Base-by-base conservation (phyloP, 768 basidiomycete genomes). In the Pisolithus sp. region DNA sequence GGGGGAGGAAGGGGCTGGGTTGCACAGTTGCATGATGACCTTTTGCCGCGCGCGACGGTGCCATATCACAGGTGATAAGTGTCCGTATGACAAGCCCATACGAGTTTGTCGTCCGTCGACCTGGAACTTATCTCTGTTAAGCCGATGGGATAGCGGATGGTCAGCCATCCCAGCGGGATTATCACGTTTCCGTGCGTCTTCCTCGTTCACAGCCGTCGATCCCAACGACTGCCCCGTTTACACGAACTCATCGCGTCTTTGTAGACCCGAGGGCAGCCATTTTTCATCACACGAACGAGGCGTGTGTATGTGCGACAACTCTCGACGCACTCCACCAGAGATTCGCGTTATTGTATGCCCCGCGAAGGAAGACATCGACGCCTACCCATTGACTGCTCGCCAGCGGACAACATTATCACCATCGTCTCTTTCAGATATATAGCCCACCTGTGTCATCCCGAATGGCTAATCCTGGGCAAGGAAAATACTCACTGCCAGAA, bases 81-180 rank as follows among this genome's bases (percentile, higher is more conserved):
- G n/a, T 34, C 34, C 2, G 34, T 47, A 43, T 46, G 46, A 42
- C 62, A 59, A 34, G 59, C 47, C 47, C 41, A 18, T 26, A 50
- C 42, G 48, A 52, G 52, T 62, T 58, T 60, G 57, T 56, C 42
- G 51, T 48, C 38, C 44, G 53, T 57, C 59, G 52, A 56, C 56
- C 53, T 39, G 56, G 51, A 60, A 58, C 34, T 58, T 56, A 38
- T 38, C 59, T 51, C 45, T 43, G 49, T 54, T 62, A 51, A 59
- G 61, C 55, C 60, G 57, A 52, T 62, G 50, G 40, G 39, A 51
- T 58, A 40, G 55, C 66, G 66, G 66, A 69, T 68, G 45, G 65
- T 53, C 66, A 67, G 58, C 56, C 46, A 47, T 52, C 43, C 49
- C 49, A 55, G 54, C 55, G 56, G 53, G 54, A 49, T 63, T 62